Evolutionary conservation across 192 early-diverging fungal species (phyloP), one percentile per base, ranked within the genome.

Genomic region (Backusella tuberculispora): DNA sequence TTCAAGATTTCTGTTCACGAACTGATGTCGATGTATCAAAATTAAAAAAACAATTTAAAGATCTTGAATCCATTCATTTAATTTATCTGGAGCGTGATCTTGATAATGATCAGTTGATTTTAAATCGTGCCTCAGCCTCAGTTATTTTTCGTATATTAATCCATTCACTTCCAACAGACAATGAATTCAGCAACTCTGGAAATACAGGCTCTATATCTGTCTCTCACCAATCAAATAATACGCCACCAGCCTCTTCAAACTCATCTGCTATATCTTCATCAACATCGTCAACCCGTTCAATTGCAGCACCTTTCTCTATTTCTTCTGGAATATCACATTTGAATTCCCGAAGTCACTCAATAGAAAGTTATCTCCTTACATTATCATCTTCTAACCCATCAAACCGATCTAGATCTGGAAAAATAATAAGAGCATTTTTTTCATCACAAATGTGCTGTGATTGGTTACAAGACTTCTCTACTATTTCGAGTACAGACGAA

Each of bases 381-480:
- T 41, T 68, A 14, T 63, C 56, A 29, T 26, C 53, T 12, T 34
- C 29, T 34, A 34, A 34, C 29, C 29, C 2, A 34, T 34, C 29
- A 34, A 47, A 73, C 10, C 21, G 48, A 13, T 19, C 21, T 17
- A 21, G 63, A 46, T 40, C 47, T 34, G 3, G 6, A 66, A 74
- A 66, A 56, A 17, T 13, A 17, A 17, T 26, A 75, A 66, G 29
- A 47, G 3, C 13, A 68, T 75, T 68, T 1, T 75, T 75, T 26
- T 56, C 65, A 12, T 68, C 74, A 38, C 64, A 68, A 50, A 48
- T 75, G 66, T 75, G 81, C 17, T 80, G 80, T 17, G 86, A 87
- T 8, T 89, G 85, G 85, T 72, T 89, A 14, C 48, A 83, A 45
- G 84, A 87, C 17, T 82, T 85, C 45, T 80, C 80, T 1, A 85